A percentile compares a stretch with the other conserved stretches of the same genome.
phyloP scores from a whole-genome alignment of 2,329 filamentous ascomycete genomes.

The Penicillium glabrum region DNA sequence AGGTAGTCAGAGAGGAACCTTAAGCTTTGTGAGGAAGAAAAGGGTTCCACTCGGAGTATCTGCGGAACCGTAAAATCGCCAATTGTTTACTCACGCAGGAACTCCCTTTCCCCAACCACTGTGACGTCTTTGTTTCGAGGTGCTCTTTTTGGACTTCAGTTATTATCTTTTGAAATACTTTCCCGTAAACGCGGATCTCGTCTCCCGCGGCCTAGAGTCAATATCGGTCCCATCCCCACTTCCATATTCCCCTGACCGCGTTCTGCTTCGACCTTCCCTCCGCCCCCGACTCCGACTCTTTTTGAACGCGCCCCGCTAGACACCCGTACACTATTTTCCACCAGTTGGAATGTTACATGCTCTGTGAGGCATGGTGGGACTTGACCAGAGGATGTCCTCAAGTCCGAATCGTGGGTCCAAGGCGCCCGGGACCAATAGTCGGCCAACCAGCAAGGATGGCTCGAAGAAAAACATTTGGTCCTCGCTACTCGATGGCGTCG shows the following conservation, averaged over 20 bases:
- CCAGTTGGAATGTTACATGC: constrained; percentile 36
- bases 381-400: constrained; percentile 40
- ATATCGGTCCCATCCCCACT: constrained; percentile 3
- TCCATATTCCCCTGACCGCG: constrained; percentile 34
- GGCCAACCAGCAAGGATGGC: constrained; percentile 58
- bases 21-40: constrained; percentile 6
- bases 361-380: constrained; percentile 34
- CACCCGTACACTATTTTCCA: constrained; percentile 1
- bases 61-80: constrained; percentile 27
- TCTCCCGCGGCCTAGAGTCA: neutral
- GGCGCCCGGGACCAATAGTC: constrained; percentile 35
- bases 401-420: constrained; percentile 37
- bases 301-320: constrained; percentile 5
- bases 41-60: constrained; percentile 18
- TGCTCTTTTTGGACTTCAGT: neutral
- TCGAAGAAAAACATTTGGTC: constrained; percentile 89
- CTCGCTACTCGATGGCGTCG: constrained; percentile 85
- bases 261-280: constrained; percentile 21
- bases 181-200: neutral
- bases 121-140: constrained; percentile 5
- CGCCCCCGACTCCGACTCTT: constrained; percentile 13
- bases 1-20: constrained; percentile 1
- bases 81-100: constrained; percentile 24
- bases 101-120: constrained; percentile 14
- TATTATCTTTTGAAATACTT: neutral